Evolutionary conservation across 805 yeast genomes (phyloP), one percentile per base, ranked within the genome.

Genomic region (Ogataea parapolymorpha): DNA sequence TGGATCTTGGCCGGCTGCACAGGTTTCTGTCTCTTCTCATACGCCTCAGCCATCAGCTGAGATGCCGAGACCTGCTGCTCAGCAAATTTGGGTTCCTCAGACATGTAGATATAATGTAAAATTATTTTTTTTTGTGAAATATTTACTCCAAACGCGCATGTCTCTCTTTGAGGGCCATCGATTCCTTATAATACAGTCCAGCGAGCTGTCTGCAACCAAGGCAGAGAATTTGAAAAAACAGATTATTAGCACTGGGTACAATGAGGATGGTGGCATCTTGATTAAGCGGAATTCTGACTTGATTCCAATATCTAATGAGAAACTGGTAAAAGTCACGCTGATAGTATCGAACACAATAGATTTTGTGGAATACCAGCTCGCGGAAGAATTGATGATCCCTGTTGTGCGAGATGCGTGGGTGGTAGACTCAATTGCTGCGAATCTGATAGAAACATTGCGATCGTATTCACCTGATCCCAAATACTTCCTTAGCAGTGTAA

Each of bases 391-490:
- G 26, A 71, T 84, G 78, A 68, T 83, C 11, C 88, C 93, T 0
- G 72, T 84, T 1, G 82, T 85, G 12, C 72, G 74, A 0, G 70
- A 80, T 0, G 58, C 66, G 5, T 87, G 93, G 88, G 66, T 85
- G 2, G 49, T 59, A 22, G 78, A 74, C 27, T 74, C 82, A 2
- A 54, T 71, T 0, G 54, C 54, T 7, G 57, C 57, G 20, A 63
- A 65, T 0, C 68, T 72, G 39, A 57, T 72, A 11, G 67, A 71
- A 20, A 77, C 83, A 5, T 67, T 74, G 29, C 70, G 80, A 41
- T 71, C 75, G 2, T 89, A 74, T 58, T 78, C 86, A 12, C 95
- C 96, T 0, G 84, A 83, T 54, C 83, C 86, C 7, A 67, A 67
- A 22, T 78, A 74, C 44, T 74, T 85, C 46, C 68, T 91, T 56